Conservation (phyloP, 257 asterid genomes). For the Echium plantagineum region DNA sequence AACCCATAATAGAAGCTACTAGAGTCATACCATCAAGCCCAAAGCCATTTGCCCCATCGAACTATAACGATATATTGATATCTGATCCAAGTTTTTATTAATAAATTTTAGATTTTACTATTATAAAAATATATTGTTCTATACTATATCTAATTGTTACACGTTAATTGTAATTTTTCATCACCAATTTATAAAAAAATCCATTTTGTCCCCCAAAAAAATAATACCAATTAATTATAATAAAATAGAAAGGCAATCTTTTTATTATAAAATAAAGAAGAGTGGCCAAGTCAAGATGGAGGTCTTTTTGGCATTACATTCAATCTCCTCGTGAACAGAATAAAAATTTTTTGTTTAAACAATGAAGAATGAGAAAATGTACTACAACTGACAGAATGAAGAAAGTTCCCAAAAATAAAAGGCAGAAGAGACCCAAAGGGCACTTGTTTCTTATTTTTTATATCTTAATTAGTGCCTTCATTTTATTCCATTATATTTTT, state of each 20-base stretch:
- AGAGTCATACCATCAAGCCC: constrained; percentile 8
- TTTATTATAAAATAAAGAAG: constrained; percentile 36
- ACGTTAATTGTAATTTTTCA: no score
- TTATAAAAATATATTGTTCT: no score
- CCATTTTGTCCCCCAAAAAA: no score
- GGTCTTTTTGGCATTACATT: constrained; percentile 32
- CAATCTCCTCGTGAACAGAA: constrained; percentile 52
- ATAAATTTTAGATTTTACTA: no score
- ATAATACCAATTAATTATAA: background rate
- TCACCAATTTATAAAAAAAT: no score
- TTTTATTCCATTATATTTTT: constrained; percentile 1
- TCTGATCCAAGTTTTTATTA: no score
- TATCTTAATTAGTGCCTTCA: constrained; percentile 14
- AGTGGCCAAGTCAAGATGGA: constrained; percentile 55
- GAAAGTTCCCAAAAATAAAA: no score
- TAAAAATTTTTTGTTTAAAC: constrained; percentile 23
- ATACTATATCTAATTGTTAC: no score
- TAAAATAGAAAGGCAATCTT: constrained; percentile 6
- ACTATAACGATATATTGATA: no score
- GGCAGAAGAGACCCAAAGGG: constrained; percentile 16
- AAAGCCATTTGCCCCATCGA: constrained; percentile 10
- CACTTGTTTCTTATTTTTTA: constrained; percentile 13
- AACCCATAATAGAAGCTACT: background rate
- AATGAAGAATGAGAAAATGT: constrained; percentile 9
- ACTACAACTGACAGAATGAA: constrained; percentile 17